A percentile compares a stretch with the other conserved stretches of the same genome.
These are phyloP conservation scores for Phytophthora melonis DNA, from an alignment of 352 stramenopile species.

Conservation along the genomic window DNA sequence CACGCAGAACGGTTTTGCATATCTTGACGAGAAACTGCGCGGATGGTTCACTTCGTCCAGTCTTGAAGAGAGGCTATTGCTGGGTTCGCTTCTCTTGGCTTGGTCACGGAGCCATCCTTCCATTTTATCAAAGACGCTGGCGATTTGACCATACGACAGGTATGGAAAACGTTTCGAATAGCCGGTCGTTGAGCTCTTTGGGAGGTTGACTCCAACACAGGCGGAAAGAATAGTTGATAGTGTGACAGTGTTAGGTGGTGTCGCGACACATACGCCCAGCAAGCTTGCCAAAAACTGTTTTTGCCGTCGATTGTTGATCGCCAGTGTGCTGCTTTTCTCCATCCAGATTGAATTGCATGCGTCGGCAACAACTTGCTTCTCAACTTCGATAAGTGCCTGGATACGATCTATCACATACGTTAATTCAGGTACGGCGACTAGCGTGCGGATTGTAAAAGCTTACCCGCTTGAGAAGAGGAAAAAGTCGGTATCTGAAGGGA, in stretches of 20 bases:
- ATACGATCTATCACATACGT: conserved; percentile 38
- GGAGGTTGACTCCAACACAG: conserved; percentile 25
- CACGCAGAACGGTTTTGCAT: conserved; percentile 45
- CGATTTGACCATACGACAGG: conserved; percentile 45
- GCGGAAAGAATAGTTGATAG: conserved; percentile 39
- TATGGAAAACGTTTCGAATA: conserved; percentile 11
- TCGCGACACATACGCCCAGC: conserved; percentile 9
- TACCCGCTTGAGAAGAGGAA: conserved; percentile 33
- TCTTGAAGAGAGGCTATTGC: conserved; percentile 8
- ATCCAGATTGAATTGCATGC: conserved; percentile 28
- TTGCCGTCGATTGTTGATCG: conserved; percentile 22
- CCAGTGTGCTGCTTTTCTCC: conserved; percentile 2
- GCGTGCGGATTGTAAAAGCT: not conserved
- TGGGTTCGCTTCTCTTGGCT: conserved; percentile 20
- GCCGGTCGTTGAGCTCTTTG: not conserved
- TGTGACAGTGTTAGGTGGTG: conserved; percentile 3
- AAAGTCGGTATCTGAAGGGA: conserved; percentile 39
- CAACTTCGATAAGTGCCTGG: conserved; percentile 42
- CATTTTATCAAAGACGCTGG: conserved; percentile 39
- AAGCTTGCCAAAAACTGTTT: conserved; percentile 32
- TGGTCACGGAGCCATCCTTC: conserved; percentile 42
- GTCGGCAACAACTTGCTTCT: conserved; percentile 47
- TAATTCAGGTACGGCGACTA: not conserved
- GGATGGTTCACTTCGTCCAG: not conserved
- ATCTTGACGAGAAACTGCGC: conserved; percentile 18